phyloP scores from a whole-genome alignment of 2,329 filamentous ascomycete species.

The Chaetomiaceae sp. region DNA sequence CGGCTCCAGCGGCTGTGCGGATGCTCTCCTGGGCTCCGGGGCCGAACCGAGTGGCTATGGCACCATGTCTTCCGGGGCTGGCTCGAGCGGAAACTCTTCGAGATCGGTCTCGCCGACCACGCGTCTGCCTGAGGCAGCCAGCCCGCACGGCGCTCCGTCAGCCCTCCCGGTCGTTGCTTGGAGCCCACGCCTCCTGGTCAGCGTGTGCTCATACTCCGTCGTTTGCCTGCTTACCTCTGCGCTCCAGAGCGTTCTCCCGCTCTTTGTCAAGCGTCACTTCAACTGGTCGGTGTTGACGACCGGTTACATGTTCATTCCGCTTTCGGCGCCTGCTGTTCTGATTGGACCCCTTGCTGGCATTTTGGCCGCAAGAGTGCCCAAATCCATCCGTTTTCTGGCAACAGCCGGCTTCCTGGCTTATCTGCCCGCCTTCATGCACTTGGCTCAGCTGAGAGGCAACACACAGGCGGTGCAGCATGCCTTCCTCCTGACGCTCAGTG shows the following conservation, averaged over 20 bases:
- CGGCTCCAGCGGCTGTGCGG: neutral
- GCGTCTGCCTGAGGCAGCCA: neutral
- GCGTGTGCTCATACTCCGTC: constrained; percentile 18
- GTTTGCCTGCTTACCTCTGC: constrained; percentile 18
- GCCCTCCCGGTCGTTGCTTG: neutral
- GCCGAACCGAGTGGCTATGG: constrained; percentile 16
- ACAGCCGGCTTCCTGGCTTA: constrained; percentile 18
- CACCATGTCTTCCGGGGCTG: constrained; percentile 9
- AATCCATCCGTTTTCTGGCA: constrained; percentile 16
- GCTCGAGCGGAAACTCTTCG: constrained; percentile 3
- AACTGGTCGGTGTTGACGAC: constrained; percentile 14
- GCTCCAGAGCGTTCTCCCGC: constrained; percentile 20
- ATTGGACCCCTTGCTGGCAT: constrained; percentile 15
- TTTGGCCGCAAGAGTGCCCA: constrained; percentile 12
- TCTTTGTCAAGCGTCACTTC: constrained; percentile 16
- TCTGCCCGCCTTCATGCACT: constrained; percentile 16
- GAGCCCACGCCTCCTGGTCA: constrained; percentile 15
- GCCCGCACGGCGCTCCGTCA: neutral
- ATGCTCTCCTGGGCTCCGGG: neutral
- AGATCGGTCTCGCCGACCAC: constrained; percentile 15
- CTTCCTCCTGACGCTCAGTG: constrained; percentile 15
- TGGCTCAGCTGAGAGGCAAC: constrained; percentile 11
- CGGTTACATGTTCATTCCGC: constrained; percentile 19
- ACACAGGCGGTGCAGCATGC: constrained; percentile 1
- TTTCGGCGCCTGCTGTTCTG: constrained; percentile 20